phyloP scores from a whole-genome alignment of 1,139 yeast species.

The Yamadazyma taylorii region DNA sequence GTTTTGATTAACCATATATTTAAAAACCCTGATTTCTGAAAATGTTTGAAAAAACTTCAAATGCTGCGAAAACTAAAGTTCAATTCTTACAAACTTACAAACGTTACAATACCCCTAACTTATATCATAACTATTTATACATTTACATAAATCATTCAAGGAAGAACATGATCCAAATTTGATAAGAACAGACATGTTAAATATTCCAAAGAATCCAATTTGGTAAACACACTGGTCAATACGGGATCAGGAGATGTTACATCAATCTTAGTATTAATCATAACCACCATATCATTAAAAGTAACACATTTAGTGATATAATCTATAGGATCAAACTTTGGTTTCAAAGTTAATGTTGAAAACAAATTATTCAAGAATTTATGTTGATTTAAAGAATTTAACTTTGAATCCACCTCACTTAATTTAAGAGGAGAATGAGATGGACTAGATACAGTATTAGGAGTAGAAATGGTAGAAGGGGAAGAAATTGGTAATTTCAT shows the following conservation, averaged over 20 bases:
- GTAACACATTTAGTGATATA: constrained; percentile 48
- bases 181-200: constrained; percentile 30
- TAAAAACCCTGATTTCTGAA: too few relatives aligned
- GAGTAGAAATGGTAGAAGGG: constrained; percentile 4
- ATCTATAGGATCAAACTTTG: constrained; percentile 38
- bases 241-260: constrained; percentile 48
- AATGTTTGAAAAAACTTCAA: too few relatives aligned
- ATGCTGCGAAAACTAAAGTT: too few relatives aligned
- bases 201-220: constrained; percentile 44
- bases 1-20: too few relatives aligned
- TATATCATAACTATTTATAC: too few relatives aligned
- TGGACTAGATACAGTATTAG: constrained; percentile 2
- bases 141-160: background rate
- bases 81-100: too few relatives aligned
- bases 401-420: constrained; percentile 12
- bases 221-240: constrained; percentile 44
- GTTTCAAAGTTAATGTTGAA: constrained; percentile 31
- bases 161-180: constrained; percentile 16
- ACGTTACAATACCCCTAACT: too few relatives aligned
- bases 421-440: constrained; percentile 11
- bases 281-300: constrained; percentile 41
- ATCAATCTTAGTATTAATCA: constrained; percentile 44
- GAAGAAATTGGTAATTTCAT: constrained; percentile 30
- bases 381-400: constrained; percentile 8
- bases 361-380: constrained; percentile 26